These are phyloP conservation scores for Populus alba DNA, from an alignment of 345 rosid species.

Conservation along the genomic window DNA sequence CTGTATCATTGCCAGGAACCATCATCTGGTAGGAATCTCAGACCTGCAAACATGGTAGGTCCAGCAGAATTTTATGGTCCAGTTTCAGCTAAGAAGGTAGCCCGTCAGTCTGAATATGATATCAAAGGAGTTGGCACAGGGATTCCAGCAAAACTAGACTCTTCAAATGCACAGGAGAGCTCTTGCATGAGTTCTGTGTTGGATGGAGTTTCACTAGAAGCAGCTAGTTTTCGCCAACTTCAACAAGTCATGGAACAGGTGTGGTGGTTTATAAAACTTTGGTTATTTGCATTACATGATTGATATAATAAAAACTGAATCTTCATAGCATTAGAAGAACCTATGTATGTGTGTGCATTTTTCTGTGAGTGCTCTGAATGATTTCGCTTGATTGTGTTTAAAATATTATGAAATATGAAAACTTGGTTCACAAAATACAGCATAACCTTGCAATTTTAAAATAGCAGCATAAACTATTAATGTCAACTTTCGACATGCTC, in stretches of 20 bases:
- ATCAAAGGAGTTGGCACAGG: constrained; percentile 34
- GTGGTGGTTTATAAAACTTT: neutral
- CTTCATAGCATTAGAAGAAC: too few species aligned
- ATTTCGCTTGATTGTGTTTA: too few species aligned
- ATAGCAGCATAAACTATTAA: too few species aligned
- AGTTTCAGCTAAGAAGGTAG: constrained; percentile 41
- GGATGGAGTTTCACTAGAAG: constrained; percentile 72
- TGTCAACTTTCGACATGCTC: too few species aligned
- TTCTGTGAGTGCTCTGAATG: too few species aligned
- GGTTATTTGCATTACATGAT: too few species aligned
- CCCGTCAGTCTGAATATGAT: constrained; percentile 31
- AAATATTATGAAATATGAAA: too few species aligned
- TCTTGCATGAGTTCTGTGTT: constrained; percentile 57
- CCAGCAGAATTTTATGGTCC: constrained; percentile 40
- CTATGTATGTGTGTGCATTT: too few species aligned
- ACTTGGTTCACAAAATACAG: too few species aligned
- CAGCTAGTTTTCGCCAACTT: constrained; percentile 79
- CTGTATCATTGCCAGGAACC: constrained; percentile 25
- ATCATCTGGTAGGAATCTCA: constrained; percentile 31
- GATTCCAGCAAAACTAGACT: constrained; percentile 43
- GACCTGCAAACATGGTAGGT: constrained; percentile 29
- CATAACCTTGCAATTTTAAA: too few species aligned
- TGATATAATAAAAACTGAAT: too few species aligned
- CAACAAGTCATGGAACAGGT: constrained; percentile 81
- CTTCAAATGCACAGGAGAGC: constrained; percentile 53